Conservation (phyloP, 2,329 filamentous ascomycete genomes). For the Pseudocercospora fijiensis region DNA sequence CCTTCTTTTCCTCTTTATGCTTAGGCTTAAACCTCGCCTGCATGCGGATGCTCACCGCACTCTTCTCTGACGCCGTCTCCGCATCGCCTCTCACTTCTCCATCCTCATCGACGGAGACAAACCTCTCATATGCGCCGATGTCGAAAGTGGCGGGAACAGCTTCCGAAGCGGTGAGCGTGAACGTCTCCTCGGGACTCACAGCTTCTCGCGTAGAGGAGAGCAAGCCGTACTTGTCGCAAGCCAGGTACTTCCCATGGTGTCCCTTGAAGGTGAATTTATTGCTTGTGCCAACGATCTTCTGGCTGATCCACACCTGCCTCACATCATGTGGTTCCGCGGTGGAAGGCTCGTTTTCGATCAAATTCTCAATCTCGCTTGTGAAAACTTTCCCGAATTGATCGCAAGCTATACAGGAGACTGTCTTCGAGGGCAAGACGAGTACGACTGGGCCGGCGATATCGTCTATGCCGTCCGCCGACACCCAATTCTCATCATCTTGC, state of each 20-base stretch:
- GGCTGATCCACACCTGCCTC: slow-evolving; percentile 91
- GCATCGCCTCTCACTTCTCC: slow-evolving; percentile 76
- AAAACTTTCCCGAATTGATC: slow-evolving; percentile 88
- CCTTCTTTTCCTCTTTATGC: slow-evolving; percentile 75
- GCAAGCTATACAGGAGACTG: slow-evolving; percentile 73
- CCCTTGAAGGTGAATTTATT: slow-evolving; percentile 77
- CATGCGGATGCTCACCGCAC: slow-evolving; percentile 81
- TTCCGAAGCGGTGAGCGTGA: slow-evolving; percentile 50
- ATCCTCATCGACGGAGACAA: slow-evolving; percentile 57
- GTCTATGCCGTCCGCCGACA: slow-evolving; percentile 70
- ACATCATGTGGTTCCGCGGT: slow-evolving; percentile 95
- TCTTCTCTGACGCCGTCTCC: slow-evolving; percentile 64
- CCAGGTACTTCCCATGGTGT: slow-evolving; percentile 83
- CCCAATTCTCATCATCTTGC: slow-evolving; percentile 85
- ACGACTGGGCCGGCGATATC: slow-evolving; percentile 82
- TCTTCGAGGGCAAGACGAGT: slow-evolving; percentile 69
- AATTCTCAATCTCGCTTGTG: slow-evolving; percentile 76
- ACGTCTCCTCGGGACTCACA: slow-evolving; percentile 79
- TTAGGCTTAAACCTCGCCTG: slow-evolving; percentile 90
- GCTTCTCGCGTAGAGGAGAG: slow-evolving; percentile 76
- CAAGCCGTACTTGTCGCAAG: slow-evolving; percentile 79
- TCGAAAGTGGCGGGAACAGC: slow-evolving; percentile 29
- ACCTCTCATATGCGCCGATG: slow-evolving; percentile 60
- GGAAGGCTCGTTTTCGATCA: slow-evolving; percentile 76
- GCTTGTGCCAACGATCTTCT: slow-evolving; percentile 76